A percentile compares a stretch with the other conserved stretches of the same genome.
Evolutionary conservation across 805 yeast species (phyloP).

Genomic region (Starmerella tilneyi): DNA sequence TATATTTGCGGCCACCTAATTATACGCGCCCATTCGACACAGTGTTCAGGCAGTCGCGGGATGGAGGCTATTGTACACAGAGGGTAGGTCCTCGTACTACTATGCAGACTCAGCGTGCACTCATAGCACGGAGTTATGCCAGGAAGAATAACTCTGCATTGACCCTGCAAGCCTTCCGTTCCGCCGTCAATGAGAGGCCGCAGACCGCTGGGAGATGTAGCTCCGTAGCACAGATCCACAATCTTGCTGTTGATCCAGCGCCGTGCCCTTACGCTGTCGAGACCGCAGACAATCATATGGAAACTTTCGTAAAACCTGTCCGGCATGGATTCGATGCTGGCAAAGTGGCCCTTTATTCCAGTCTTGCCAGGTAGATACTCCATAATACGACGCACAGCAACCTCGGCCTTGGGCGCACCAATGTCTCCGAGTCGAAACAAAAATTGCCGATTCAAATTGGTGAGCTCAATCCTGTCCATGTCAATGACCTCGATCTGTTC

Average conservation of each 20-base stretch:
- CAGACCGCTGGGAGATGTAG: conserved; percentile 38
- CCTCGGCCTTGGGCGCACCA: conserved; percentile 55
- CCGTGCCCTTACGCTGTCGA: conserved; percentile 83
- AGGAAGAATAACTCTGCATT: conserved; percentile 77
- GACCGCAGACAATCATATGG: conserved; percentile 68
- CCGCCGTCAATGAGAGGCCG: conserved; percentile 87
- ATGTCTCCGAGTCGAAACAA: conserved; percentile 52
- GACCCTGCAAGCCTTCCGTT: conserved; percentile 89
- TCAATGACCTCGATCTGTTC: conserved; percentile 56
- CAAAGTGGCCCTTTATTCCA: conserved; percentile 40
- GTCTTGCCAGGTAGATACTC: not conserved
- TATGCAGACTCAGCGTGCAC: conserved; percentile 76
- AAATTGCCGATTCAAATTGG: conserved; percentile 68
- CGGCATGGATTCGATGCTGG: conserved; percentile 55
- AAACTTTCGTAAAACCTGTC: conserved; percentile 57
- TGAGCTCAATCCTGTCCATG: conserved; percentile 74
- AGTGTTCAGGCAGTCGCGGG: conserved; percentile 90
- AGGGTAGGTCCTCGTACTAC: conserved; percentile 29
- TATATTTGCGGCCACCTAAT: conserved; percentile 53
- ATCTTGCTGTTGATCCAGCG: conserved; percentile 74
- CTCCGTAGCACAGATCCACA: conserved; percentile 48
- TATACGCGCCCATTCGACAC: conserved; percentile 80
- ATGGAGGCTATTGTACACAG: conserved; percentile 90
- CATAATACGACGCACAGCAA: conserved; percentile 50
- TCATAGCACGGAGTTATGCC: conserved; percentile 83